Base-by-base conservation (phyloP, 441 rosid species). In the Pelargonium cotyledonis region DNA sequence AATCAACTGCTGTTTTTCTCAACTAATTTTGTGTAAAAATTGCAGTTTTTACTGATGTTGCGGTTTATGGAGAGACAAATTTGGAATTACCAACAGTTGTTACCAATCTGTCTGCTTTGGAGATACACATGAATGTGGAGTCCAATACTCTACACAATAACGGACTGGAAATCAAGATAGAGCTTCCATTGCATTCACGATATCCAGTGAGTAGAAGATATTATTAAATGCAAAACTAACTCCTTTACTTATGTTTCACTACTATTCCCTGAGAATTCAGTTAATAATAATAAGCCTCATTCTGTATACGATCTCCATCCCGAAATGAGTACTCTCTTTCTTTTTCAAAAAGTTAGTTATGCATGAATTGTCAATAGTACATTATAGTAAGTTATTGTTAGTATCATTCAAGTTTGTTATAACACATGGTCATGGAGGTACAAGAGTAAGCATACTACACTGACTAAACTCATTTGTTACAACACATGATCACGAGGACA, bases 31-130 rank as follows among this genome's bases (percentile, higher is more conserved):
- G 65, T 4, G 23, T 23, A 4, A 29, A 9, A 44, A 18, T 75
- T 80, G 78, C 85, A 91, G 99, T 40, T 40, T 92, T 79, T 43
- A 69, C 72, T 58, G 83, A 79, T 26, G 74, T 85, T 35, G 88
- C 89, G 68, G 95, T 89, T 72, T 87, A 85, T 10, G 95, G 98
- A 79, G 98, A 90, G 77, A 81, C 85, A 60, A 86, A 90, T 81
- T 84, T 95, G 70, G 99, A 95, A 70, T 71, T 86, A 76, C 98
- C 96, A 49, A 83, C 96, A 14, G 77, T 89, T 73, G 85, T 66
- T 74, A 92, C 98, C 41, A 85, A 95, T 65, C 85, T 73, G n/a
- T 83, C 93, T 14, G 81, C 75, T 61, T 90, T 92, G 64, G 96
- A 92, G 89, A 77, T 88, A 80, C 98, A 89, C 76, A 70, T 85